phyloP scores from a whole-genome alignment of 805 yeast genomes.

The Saturnispora besseyi region DNA sequence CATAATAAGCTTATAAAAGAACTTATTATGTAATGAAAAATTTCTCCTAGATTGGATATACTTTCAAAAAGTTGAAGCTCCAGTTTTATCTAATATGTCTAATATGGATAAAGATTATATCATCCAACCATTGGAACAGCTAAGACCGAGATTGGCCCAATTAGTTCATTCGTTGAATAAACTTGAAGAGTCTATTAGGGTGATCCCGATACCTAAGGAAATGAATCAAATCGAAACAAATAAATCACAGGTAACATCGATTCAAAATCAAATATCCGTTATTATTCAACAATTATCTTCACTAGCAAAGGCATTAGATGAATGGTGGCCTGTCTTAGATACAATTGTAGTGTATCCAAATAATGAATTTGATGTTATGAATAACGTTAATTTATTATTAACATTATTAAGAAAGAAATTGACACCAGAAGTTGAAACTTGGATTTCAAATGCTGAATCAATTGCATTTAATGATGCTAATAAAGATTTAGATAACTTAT shows the following conservation, averaged over 20 bases:
- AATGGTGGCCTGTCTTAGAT: constrained; percentile 48
- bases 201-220: constrained; percentile 25
- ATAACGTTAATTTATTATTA: constrained; percentile 73
- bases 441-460: constrained; percentile 46
- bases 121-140: constrained; percentile 37
- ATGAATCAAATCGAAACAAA: constrained; percentile 16
- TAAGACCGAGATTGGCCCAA: constrained; percentile 54
- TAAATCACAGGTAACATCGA: constrained; percentile 43
- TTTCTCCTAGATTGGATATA: no score
- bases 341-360: constrained; percentile 76
- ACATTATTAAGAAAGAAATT: constrained; percentile 82
- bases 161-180: constrained; percentile 51
- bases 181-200: constrained; percentile 43
- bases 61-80: no score
- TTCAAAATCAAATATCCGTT: constrained; percentile 80
- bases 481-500: neutral
- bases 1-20: no score
- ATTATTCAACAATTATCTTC: constrained; percentile 75
- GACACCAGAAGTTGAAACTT: constrained; percentile 81
- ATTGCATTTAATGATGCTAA: constrained; percentile 9
- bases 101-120: constrained; percentile 1
- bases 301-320: constrained; percentile 59
- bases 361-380: constrained; percentile 75
- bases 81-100: neutral
- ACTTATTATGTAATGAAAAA: no score